These are phyloP conservation scores for Phytomonas francai DNA, from an alignment of 208 protist genomes.

Conservation along the genomic window DNA sequence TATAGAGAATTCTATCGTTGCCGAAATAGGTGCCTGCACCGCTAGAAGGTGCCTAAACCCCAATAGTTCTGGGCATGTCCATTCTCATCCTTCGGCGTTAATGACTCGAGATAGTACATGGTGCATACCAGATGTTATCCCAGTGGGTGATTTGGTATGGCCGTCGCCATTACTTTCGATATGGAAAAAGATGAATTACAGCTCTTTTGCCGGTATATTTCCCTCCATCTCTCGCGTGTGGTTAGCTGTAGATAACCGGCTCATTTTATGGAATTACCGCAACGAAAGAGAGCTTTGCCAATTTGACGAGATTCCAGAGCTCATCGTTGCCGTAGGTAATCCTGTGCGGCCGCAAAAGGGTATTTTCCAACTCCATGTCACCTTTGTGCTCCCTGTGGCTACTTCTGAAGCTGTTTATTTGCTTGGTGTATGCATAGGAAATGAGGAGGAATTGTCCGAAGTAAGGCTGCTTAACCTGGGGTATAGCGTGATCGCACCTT, in stretches of 20 bases:
- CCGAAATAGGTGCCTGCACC: neutral
- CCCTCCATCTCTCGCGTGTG: conserved; percentile 64
- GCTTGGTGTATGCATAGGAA: conserved; percentile 70
- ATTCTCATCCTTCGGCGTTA: conserved; percentile 55
- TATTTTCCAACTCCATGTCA: conserved; percentile 80
- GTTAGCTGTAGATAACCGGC: conserved; percentile 80
- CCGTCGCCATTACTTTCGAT: conserved; percentile 55
- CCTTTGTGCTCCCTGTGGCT: conserved; percentile 65
- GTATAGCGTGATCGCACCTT: conserved; percentile 49
- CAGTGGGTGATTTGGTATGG: conserved; percentile 59
- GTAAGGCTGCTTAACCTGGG: conserved; percentile 65
- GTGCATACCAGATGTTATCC: conserved; percentile 70
- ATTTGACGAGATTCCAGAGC: conserved; percentile 76
- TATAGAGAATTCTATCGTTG: neutral
- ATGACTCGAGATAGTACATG: conserved; percentile 66
- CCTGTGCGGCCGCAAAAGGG: conserved; percentile 38
- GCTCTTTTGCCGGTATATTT: conserved; percentile 73
- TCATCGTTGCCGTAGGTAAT: conserved; percentile 73
- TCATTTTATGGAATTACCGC: conserved; percentile 81
- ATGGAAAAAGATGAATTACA: conserved; percentile 60
- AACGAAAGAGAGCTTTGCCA: conserved; percentile 65
- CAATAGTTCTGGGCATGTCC: conserved; percentile 39
- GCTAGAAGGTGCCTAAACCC: conserved; percentile 33
- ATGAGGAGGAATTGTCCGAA: conserved; percentile 25
- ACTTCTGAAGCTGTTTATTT: conserved; percentile 64